Evolutionary conservation across 1,284 basidiomycete genomes (phyloP).

Genomic region (Ceratobasidium sp.): DNA sequence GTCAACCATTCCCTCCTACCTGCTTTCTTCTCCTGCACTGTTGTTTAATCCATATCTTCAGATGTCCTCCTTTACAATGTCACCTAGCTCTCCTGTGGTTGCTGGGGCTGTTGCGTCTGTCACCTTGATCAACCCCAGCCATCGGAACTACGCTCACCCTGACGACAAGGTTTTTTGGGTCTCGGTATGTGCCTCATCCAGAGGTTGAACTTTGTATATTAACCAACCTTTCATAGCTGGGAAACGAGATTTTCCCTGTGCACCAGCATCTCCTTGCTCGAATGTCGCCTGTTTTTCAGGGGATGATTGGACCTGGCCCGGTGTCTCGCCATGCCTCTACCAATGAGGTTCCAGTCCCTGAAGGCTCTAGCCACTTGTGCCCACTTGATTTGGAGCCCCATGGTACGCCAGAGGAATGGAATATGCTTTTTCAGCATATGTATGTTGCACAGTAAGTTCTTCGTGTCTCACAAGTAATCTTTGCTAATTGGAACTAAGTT

Average conservation of each 20-base stretch:
- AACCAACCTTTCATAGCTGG: background rate
- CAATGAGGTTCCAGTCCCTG: background rate
- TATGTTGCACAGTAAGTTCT: slow-evolving; percentile 3
- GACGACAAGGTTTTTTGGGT: slow-evolving; percentile 9
- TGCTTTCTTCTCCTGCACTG: background rate
- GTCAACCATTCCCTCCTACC: background rate
- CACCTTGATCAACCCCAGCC: background rate
- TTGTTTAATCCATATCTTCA: background rate
- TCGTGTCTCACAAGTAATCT: too few species aligned
- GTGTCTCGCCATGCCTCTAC: background rate
- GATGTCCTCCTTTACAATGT: too few species aligned
- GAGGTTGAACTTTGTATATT: background rate
- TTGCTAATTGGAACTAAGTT: too few species aligned
- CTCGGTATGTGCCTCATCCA: background rate
- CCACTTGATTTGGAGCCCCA: background rate
- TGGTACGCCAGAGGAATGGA: background rate
- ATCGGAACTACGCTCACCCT: slow-evolving; percentile 5
- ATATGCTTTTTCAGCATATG: slow-evolving; percentile 6
- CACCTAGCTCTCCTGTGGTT: too few species aligned
- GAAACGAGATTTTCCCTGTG: slow-evolving; percentile 7
- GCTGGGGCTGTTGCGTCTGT: background rate
- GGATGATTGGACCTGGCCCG: background rate
- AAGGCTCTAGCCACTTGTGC: background rate
- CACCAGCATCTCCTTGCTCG: slow-evolving; percentile 5
- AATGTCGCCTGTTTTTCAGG: background rate